A percentile compares a stretch with the other conserved stretches of the same genome.
Evolutionary conservation across 371 early-diverging fungal genomes (phyloP).

Genomic region (Saksenaea vasiformis): DNA sequence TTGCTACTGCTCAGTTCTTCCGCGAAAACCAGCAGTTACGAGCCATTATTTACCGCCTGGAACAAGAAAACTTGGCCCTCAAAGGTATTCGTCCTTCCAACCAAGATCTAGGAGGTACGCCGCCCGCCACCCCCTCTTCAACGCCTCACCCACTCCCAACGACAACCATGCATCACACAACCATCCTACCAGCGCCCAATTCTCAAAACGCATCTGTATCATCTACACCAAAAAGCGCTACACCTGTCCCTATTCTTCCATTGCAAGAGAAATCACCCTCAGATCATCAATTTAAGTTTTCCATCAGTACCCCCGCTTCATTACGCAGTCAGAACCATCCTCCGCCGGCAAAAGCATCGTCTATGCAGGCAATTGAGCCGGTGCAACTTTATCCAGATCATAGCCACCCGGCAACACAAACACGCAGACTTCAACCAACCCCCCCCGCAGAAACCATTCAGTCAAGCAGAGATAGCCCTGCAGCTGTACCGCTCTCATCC

Average conservation of each 20-base stretch:
- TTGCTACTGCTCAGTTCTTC: constrained; percentile 32
- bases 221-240: background rate
- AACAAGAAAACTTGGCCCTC: constrained; percentile 40
- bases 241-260: constrained; percentile 9
- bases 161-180: constrained; percentile 15
- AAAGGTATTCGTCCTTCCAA: constrained; percentile 30
- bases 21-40: constrained; percentile 46
- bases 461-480: background rate
- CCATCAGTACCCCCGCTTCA: constrained; percentile 42
- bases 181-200: background rate
- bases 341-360: background rate
- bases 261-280: background rate
- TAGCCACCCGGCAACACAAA: constrained; percentile 4
- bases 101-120: constrained; percentile 6
- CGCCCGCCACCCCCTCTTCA: constrained; percentile 14
- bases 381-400: constrained; percentile 8
- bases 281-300: constrained; percentile 33
- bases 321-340: constrained; percentile 9
- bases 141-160: constrained; percentile 2
- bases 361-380: constrained; percentile 6
- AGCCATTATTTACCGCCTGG: constrained; percentile 35
- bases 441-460: background rate
- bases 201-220: background rate
- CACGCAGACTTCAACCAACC: background rate
- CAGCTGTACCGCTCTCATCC: background rate